Base-by-base conservation (phyloP, 2,329 filamentous ascomycete genomes). In the Pseudogymnoascus verrucosus region DNA sequence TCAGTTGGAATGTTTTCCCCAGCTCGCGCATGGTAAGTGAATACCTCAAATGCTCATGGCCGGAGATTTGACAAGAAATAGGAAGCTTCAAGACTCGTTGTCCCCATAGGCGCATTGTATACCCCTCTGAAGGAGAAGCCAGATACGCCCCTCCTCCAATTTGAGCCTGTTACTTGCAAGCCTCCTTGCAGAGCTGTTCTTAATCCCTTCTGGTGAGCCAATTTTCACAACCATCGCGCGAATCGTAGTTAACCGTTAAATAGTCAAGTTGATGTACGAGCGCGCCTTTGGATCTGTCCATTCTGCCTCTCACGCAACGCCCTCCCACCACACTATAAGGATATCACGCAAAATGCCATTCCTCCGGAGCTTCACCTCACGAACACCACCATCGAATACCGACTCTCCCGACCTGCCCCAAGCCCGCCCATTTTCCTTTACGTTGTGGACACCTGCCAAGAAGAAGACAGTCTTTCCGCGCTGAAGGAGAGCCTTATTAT, bases 1-100 rank as follows among this genome's bases (percentile, higher is more conserved):
- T 99, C 69, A 97, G 93, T 78, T 99, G 95, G 95, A 99, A 99
- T 76, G 96, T 96, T 66, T 96, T 99, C 74, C 95, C 95, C 60
- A 97, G 93, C 80, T 93, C 93, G 73, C 91, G 95, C 76, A 97
- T 99, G 92, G 93, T 91, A 71, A 71, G 84, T 78, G 64, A 66
- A 63, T 37, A 47, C 44, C 36, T 61, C 51, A 61, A 64, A 62
- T 63, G 14, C n/a, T 6, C 47, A 26, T 34, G 11, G 31, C 37
- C 11, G 34, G 21, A 65, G 64, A 67, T 68, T 69, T 74, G 67
- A 77, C 67, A 70, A 66, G 70, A 65, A 69, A 68, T 71, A 96
- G 90, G 93, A 97, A 87, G 93, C 93, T 64, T 96, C 92, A 65
- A 86, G 93, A 66, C 86, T 97, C 62, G 93, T 97, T 67, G 95